Evolutionary conservation across 192 early-diverging fungal genomes (phyloP), one percentile per base, ranked within the genome.

Genomic region (Paraglomus occultum): DNA sequence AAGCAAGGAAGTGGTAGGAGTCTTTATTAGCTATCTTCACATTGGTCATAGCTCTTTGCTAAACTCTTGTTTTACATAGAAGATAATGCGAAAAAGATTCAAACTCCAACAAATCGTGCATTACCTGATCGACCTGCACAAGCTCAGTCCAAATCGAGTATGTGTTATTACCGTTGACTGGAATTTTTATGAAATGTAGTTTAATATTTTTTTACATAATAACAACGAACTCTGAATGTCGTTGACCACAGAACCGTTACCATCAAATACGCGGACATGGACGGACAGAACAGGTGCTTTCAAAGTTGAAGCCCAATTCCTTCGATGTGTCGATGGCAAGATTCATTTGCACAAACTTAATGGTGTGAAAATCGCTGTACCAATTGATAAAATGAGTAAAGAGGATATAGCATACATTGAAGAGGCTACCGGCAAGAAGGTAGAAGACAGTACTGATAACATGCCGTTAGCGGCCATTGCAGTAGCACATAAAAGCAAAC

Each of bases 291-390:
- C 92, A 5, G 96, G 94, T 61, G 79, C 91, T 1, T 98, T 96
- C 81, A 93, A 84, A 51, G 94, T 96, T 2, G 92, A 98, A 42
- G 97, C 97, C 8, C 87, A 93, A 75, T 96, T 90, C 43, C 44
- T 98, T 15, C 76, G 81, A 31, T 85, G 91, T 59, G 59, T 79
- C 18, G 91, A 96, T n/a, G 91, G 90, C 60, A 92, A 94, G 65
- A 88, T 95, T 43, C 90, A 96, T 20, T 75, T 99, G 53, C 95
- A 96, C 77, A 99, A 99, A 73, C 77, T 87, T 5, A 99, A 99
- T 75, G 94, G 94, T 66, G 94, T 95, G 59, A 95, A 88, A 52
- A 98, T 99, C 74, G 89, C 84, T 31, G 97, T 99, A 10, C 89
- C 94, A 2, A 75, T 96, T 42, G 89, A 92, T 6, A 96, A 97